phyloP scores from a whole-genome alignment of 768 basidiomycete genomes.

The Russula lepida region DNA sequence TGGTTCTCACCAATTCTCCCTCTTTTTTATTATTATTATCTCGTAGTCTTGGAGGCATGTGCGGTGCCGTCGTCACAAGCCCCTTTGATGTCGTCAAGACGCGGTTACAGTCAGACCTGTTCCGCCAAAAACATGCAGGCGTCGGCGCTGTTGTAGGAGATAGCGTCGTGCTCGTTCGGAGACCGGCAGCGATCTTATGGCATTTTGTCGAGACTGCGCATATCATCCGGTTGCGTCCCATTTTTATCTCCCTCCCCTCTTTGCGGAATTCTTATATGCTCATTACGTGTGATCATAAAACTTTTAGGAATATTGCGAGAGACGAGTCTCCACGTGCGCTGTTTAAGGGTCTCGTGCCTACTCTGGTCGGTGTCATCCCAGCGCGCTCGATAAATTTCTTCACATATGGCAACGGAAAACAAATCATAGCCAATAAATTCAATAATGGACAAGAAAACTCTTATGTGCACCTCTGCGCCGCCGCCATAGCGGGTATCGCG shows the following conservation, averaged over 20 bases:
- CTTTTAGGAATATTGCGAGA: constrained; percentile 74
- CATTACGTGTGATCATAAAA: neutral
- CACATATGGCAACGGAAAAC: constrained; percentile 95
- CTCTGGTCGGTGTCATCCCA: constrained; percentile 89
- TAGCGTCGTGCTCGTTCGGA: constrained; percentile 28
- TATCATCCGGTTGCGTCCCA: constrained; percentile 62
- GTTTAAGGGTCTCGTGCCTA: constrained; percentile 92
- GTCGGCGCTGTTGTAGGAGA: constrained; percentile 25
- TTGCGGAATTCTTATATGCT: neutral
- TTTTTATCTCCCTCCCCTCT: neutral
- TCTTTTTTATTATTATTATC: neutral
- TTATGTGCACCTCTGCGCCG: constrained; percentile 77
- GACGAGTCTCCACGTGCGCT: constrained; percentile 84
- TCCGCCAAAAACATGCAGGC: constrained; percentile 39
- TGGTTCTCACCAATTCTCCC: neutral
- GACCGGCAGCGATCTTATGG: constrained; percentile 57
- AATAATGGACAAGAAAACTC: constrained; percentile 76
- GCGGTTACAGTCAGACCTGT: constrained; percentile 86
- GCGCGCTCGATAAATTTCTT: constrained; percentile 98
- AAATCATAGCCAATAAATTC: constrained; percentile 74
- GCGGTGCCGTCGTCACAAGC: constrained; percentile 91
- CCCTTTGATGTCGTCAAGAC: constrained; percentile 99
- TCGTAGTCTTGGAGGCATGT: constrained; percentile 90
- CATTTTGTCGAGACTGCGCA: constrained; percentile 93
- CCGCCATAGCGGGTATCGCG: constrained; percentile 74